Percentiles rank a stretch among this genome's conserved stretches.
Conservation (phyloP, 106 monocot species). For the Phalaenopsis aphrodite region DNA sequence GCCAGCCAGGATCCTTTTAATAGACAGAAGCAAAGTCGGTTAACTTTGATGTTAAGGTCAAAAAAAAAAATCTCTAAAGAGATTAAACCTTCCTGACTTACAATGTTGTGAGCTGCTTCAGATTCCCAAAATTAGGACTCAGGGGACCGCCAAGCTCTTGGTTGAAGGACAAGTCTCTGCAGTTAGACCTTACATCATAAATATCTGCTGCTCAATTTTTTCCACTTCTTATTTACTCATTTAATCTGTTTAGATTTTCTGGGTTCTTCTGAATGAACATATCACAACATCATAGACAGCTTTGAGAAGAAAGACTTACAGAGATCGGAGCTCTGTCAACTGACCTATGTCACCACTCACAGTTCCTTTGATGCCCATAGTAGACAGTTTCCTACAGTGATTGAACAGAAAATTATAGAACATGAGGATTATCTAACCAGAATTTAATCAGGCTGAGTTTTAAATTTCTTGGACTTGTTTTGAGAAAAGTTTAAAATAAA, state of each 20-base stretch:
- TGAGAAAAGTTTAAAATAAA: too few species aligned
- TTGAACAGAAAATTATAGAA: not conserved
- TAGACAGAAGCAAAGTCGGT: not conserved
- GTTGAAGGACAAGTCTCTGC: slow-evolving; percentile 54
- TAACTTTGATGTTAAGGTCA: not conserved
- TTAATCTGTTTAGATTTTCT: too few species aligned
- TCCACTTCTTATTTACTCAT: too few species aligned
- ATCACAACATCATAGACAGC: not conserved
- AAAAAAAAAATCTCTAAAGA: not conserved
- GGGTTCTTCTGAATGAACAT: not conserved
- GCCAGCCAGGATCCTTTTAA: slow-evolving; percentile 16
- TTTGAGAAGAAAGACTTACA: slow-evolving; percentile 41
- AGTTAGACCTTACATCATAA: slow-evolving; percentile 1
- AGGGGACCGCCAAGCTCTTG: slow-evolving; percentile 28
- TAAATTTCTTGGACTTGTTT: not conserved
- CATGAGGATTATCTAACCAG: too few species aligned
- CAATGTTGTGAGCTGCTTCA: slow-evolving; percentile 33
- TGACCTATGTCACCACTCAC: slow-evolving; percentile 49
- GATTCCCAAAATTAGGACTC: slow-evolving; percentile 21
- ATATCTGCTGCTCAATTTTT: not conserved
- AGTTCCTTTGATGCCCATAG: slow-evolving; percentile 46
- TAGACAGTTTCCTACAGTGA: slow-evolving; percentile 47
- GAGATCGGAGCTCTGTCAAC: slow-evolving; percentile 33
- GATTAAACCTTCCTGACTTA: slow-evolving; percentile 13
- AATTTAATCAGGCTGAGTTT: not conserved